These are phyloP conservation scores for Coemansia sp. DNA, from an alignment of 192 early-diverging fungal species.

Conservation along the genomic window DNA sequence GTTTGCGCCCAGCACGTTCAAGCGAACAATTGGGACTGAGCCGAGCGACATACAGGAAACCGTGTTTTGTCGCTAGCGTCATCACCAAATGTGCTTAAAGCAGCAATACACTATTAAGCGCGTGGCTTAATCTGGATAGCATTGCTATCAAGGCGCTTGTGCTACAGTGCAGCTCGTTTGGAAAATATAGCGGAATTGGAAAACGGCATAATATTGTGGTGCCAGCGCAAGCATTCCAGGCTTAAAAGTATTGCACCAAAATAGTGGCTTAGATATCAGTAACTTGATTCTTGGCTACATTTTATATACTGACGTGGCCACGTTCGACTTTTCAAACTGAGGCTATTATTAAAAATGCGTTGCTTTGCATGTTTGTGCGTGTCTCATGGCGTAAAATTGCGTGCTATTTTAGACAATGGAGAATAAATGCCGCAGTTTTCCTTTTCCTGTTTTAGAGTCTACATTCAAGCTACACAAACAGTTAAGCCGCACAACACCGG, in stretches of 20 bases:
- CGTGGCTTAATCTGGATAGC: neutral
- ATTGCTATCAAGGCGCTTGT: constrained; percentile 6
- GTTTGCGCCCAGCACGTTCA: constrained; percentile 28
- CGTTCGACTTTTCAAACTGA: constrained; percentile 4
- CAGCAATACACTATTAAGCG: constrained; percentile 15
- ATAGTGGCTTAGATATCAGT: neutral
- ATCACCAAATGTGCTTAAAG: constrained; percentile 10
- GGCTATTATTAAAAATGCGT: too few species aligned
- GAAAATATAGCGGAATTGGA: neutral
- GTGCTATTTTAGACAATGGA: too few species aligned
- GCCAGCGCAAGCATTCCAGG: constrained; percentile 11
- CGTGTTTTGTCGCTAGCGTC: constrained; percentile 22
- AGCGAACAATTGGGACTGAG: constrained; percentile 14
- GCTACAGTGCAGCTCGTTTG: neutral
- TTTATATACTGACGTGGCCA: constrained; percentile 29
- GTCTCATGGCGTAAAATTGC: too few species aligned
- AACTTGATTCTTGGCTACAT: constrained; percentile 30
- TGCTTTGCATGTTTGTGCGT: too few species aligned
- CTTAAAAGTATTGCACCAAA: neutral
- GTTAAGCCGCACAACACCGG: too few species aligned
- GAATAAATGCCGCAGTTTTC: too few species aligned
- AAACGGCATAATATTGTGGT: constrained; percentile 33
- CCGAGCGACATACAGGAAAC: constrained; percentile 22
- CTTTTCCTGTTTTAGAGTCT: too few species aligned
- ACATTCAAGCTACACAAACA: too few species aligned